Evolutionary conservation across 2,329 filamentous ascomycete genomes (phyloP), one percentile per base, ranked within the genome.

Genomic region (Cladophialophora immunda): DNA sequence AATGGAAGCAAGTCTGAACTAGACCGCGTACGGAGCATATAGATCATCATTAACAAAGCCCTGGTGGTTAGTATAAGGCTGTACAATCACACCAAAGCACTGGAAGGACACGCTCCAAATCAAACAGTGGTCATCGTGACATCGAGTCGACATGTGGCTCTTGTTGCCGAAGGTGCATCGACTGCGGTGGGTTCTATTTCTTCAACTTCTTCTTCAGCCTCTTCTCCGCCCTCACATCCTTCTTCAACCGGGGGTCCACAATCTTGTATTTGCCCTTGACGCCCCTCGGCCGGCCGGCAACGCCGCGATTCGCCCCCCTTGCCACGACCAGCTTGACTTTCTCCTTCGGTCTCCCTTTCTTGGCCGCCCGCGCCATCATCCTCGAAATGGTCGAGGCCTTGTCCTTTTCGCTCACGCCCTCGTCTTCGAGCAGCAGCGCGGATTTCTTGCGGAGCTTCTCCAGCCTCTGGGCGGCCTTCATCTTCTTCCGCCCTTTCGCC

Each of bases 371-470:
- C 75, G 88, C 87, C 82, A 98, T 90, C 77, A 99, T 79, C 78
- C 90, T 92, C 29, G 87, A 81, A 75, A 99, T 97, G 68, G 86
- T 90, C 70, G 89, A 87, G 2, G 94, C 92, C 85, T 99, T 99
- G 79, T 99, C 96, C 81, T 93, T 93, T 83, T 99, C 95, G 15
- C 92, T 97, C 84, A 97, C 88, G 58, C 91, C 92, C 78, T 97
- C 94, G 72, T 97, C 94, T 66, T 93, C 92, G 22, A 90, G 90
- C 58, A 99, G 81, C 74, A 97, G 81, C 45, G 96, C 94, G n/a
- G 89, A 92, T 86, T 99, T 99, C 89, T 96, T 97, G 83, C 93
- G 92, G 70, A 99, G 83, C 83, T 97, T 97, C 86, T 99, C 95
- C 32, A 99, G 81, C 65, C 88, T 87, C 80, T 96, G 92, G 0